Percentiles rank a stretch among this genome's conserved stretches.
phyloP scores from a whole-genome alignment of 768 basidiomycete genomes.

The Termitomyces sp. region DNA sequence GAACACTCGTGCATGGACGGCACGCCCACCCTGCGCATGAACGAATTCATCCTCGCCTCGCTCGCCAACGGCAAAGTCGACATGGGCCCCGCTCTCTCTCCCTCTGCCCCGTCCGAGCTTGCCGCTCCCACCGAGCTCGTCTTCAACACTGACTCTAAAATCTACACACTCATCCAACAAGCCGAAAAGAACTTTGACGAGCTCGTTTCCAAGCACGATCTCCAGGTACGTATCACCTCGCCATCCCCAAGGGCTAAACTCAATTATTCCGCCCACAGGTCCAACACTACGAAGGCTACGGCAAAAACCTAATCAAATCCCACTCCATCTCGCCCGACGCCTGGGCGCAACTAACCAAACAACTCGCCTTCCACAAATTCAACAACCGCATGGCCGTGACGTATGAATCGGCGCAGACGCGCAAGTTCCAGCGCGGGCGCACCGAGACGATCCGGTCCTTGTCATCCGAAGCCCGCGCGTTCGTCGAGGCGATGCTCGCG shows the following conservation, averaged over 20 bases:
- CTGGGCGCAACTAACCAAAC: constrained; percentile 93
- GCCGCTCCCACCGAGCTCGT: constrained; percentile 58
- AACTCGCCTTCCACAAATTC: constrained; percentile 92
- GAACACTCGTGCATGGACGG: constrained; percentile 92
- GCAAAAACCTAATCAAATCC: constrained; percentile 80
- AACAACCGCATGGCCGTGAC: constrained; percentile 67
- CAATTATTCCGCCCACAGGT: constrained; percentile 47
- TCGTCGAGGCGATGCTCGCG: constrained; percentile 83
- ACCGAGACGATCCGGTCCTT: constrained; percentile 94
- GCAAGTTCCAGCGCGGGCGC: constrained; percentile 84
- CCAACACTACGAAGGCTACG: constrained; percentile 83
- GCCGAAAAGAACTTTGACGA: constrained; percentile 69
- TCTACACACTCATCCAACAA: constrained; percentile 44
- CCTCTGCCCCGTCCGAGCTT: constrained; percentile 31
- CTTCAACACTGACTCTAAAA: constrained; percentile 59
- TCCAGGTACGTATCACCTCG: constrained; percentile 61
- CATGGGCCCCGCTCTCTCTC: constrained; percentile 49
- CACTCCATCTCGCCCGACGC: constrained; percentile 87
- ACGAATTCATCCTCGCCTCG: constrained; percentile 85
- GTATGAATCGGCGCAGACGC: constrained; percentile 93
- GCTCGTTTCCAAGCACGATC: constrained; percentile 72
- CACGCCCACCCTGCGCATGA: constrained; percentile 90
- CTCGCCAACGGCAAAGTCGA: constrained; percentile 70
- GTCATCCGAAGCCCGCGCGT: constrained; percentile 77
- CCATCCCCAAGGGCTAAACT: no score